Percentiles rank a stretch among this genome's conserved stretches.
phyloP scores from a whole-genome alignment of 768 basidiomycete species.

The Holtermannia corniformis region DNA sequence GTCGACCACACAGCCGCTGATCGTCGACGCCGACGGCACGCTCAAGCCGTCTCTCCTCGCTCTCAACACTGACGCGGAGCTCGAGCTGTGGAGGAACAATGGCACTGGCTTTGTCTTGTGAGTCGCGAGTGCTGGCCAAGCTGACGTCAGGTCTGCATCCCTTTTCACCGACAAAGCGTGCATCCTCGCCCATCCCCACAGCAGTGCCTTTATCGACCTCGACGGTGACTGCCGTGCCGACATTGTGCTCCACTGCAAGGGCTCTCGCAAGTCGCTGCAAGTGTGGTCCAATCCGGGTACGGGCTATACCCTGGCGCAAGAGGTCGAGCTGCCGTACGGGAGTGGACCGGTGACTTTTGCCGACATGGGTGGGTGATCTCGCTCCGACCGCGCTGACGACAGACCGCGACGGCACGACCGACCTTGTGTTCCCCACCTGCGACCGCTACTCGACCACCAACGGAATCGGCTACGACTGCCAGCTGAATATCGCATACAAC shows the following conservation, averaged over 20 bases:
- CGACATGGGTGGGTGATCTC: slow-evolving; percentile 60
- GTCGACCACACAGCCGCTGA: slow-evolving; percentile 65
- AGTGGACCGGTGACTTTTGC: slow-evolving; percentile 75
- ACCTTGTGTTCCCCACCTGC: slow-evolving; percentile 86
- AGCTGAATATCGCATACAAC: slow-evolving; percentile 87
- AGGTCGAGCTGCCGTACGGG: slow-evolving; percentile 62
- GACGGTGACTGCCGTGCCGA: slow-evolving; percentile 95
- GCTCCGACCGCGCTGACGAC: neutral
- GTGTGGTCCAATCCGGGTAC: slow-evolving; percentile 83
- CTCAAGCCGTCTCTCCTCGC: slow-evolving; percentile 84
- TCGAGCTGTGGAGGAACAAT: slow-evolving; percentile 73
- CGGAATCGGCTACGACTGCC: slow-evolving; percentile 67
- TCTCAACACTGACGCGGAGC: slow-evolving; percentile 38
- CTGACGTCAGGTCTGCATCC: no score
- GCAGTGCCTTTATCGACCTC: slow-evolving; percentile 86
- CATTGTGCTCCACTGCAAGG: slow-evolving; percentile 77
- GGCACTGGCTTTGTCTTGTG: slow-evolving; percentile 66
- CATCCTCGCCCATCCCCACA: slow-evolving; percentile 74
- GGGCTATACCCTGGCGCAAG: slow-evolving; percentile 61
- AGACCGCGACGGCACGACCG: slow-evolving; percentile 93
- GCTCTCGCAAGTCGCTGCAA: slow-evolving; percentile 61
- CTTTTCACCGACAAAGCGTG: slow-evolving; percentile 44
- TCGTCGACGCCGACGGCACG: slow-evolving; percentile 76
- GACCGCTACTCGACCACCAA: slow-evolving; percentile 54
- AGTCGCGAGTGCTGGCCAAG: no score